phyloP scores from a whole-genome alignment of 768 basidiomycete genomes.

The Rhodotorula babjevae region DNA sequence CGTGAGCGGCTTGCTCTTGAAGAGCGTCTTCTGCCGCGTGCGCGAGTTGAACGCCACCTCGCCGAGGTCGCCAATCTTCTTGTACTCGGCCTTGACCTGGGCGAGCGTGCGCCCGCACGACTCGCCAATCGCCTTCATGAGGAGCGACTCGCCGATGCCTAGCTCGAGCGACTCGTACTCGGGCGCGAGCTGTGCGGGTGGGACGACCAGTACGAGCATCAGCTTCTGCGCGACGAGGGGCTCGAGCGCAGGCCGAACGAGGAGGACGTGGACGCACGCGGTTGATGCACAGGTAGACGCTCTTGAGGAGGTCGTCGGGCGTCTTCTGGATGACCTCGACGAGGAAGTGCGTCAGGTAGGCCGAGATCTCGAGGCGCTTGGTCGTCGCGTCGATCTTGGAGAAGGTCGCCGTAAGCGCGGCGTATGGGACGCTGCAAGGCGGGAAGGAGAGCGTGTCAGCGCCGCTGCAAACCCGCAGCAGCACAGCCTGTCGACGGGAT shows the following conservation, averaged over 20 bases:
- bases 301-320: slow-evolving; percentile 71
- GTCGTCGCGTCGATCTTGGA: slow-evolving; percentile 87
- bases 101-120: slow-evolving; percentile 82
- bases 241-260: background rate
- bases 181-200: slow-evolving; percentile 65
- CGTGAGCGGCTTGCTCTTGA: slow-evolving; percentile 87
- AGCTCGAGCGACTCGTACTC: slow-evolving; percentile 93
- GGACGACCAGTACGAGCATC: no score
- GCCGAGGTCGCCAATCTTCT: slow-evolving; percentile 91
- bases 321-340: slow-evolving; percentile 83
- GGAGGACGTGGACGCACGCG: slow-evolving; percentile 55
- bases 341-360: slow-evolving; percentile 80
- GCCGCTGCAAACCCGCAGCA: background rate
- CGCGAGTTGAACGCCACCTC: slow-evolving; percentile 82
- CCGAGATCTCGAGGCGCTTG: slow-evolving; percentile 87
- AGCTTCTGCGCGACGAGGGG: no score
- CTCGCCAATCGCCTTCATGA: slow-evolving; percentile 91
- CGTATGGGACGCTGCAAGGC: slow-evolving; percentile 74
- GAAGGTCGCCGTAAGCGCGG: slow-evolving; percentile 83
- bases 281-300: slow-evolving; percentile 94
- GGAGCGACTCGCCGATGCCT: slow-evolving; percentile 88
- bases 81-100: slow-evolving; percentile 82
- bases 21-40: slow-evolving; percentile 71
- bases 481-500: no score
- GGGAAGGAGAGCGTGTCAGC: background rate